phyloP scores from a whole-genome alignment of 176 grass and related monocot species.

The Triticum turgidum region DNA sequence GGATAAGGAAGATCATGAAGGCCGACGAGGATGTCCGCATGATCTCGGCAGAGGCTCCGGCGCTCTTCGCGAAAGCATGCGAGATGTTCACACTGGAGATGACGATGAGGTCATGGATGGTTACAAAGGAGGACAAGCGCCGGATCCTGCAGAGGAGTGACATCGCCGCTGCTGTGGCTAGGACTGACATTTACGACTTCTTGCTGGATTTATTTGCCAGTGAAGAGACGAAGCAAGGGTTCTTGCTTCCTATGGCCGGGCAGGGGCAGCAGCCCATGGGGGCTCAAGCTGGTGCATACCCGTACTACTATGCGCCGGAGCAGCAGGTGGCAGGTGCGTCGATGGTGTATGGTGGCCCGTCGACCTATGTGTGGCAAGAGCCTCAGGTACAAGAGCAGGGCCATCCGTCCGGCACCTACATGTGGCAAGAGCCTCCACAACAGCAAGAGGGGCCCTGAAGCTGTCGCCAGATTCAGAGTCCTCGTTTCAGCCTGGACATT shows the following conservation, averaged over 20 bases:
- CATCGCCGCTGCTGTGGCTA: slow-evolving; percentile 44
- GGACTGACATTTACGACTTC: slow-evolving; percentile 65
- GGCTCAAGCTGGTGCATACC: slow-evolving; percentile 29
- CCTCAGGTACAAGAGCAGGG: not conserved
- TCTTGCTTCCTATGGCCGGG: slow-evolving; percentile 34
- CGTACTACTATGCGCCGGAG: slow-evolving; percentile 36
- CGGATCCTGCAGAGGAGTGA: slow-evolving; percentile 60
- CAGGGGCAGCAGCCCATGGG: slow-evolving; percentile 34
- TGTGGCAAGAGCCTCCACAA: not conserved
- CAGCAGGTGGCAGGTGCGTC: slow-evolving; percentile 29
- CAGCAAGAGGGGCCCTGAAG: not conserved
- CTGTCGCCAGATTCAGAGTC: not conserved
- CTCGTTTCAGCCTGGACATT: slow-evolving; percentile 8
- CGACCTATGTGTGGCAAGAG: not conserved
- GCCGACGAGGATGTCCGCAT: slow-evolving; percentile 56
- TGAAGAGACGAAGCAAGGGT: slow-evolving; percentile 46
- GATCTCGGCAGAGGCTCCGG: slow-evolving; percentile 63
- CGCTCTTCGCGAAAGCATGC: slow-evolving; percentile 55
- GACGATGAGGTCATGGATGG: slow-evolving; percentile 67
- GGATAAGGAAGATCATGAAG: slow-evolving; percentile 78
- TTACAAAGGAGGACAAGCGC: slow-evolving; percentile 61
- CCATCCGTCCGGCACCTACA: not conserved
- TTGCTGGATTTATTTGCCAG: slow-evolving; percentile 57
- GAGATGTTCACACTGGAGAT: slow-evolving; percentile 65
- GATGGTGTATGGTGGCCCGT: slow-evolving; percentile 36